Conservation (phyloP, 768 basidiomycete species). For the Hirschioporus abietinus region DNA sequence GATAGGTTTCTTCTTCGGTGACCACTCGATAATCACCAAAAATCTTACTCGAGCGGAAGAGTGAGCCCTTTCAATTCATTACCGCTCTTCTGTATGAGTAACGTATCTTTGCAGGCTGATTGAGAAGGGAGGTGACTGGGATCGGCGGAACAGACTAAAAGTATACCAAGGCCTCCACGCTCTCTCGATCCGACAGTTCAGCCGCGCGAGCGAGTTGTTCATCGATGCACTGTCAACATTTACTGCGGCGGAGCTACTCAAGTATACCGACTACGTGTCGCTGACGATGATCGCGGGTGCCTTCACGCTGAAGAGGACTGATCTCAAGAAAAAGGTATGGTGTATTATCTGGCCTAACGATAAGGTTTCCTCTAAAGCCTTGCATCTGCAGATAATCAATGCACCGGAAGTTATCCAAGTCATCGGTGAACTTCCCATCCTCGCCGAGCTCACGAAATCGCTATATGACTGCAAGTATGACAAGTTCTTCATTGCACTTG, state of each 20-base stretch:
- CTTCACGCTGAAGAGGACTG: conserved; percentile 72
- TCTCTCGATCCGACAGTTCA: conserved; percentile 88
- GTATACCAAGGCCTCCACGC: conserved; percentile 88
- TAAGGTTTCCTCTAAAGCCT: not conserved
- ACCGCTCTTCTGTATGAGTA: conserved; percentile 1
- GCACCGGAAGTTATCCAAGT: conserved; percentile 87
- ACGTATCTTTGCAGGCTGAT: conserved; percentile 52
- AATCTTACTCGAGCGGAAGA: conserved; percentile 78
- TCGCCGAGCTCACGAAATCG: conserved; percentile 79
- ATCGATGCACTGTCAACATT: conserved; percentile 93
- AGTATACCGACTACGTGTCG: conserved; percentile 87
- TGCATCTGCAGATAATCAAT: conserved; percentile 55
- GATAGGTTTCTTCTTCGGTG: conserved; percentile 86
- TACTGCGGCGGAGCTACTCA: conserved; percentile 84
- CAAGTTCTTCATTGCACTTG: conserved; percentile 88
- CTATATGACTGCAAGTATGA: conserved; percentile 93
- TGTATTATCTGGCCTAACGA: not conserved
- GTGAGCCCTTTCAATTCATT: conserved; percentile 37
- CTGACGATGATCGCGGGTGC: conserved; percentile 78
- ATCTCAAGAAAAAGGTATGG: conserved; percentile 84
- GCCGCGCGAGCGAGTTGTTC: conserved; percentile 76
- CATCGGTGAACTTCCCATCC: conserved; percentile 74
- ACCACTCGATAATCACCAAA: conserved; percentile 62
- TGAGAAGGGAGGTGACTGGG: conserved; percentile 97
- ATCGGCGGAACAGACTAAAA: conserved; percentile 92